Evolutionary conservation across 2,329 filamentous ascomycete species (phyloP).

Genomic region (Tolypocladium ovalisporum): DNA sequence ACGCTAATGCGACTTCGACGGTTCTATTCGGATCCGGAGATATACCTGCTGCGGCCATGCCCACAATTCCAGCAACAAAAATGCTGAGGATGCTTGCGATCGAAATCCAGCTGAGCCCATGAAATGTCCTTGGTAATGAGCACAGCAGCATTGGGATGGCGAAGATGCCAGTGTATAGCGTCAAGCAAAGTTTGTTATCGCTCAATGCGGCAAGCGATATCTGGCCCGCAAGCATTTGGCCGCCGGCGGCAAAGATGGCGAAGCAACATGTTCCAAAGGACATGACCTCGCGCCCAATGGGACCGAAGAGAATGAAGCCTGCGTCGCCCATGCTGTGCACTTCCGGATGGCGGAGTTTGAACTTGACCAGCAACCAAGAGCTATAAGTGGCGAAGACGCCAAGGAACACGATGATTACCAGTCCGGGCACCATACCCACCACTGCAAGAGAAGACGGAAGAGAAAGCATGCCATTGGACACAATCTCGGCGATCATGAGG

Average conservation of each 20-base stretch:
- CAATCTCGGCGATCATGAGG: conserved; percentile 46
- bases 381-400: conserved; percentile 41
- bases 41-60: conserved; percentile 36
- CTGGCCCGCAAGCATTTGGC: conserved; percentile 39
- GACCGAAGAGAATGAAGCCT: conserved; percentile 41
- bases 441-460: conserved; percentile 39
- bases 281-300: conserved; percentile 36
- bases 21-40: conserved; percentile 24
- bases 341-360: conserved; percentile 41
- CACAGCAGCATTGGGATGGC: conserved; percentile 32
- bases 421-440: conserved; percentile 39
- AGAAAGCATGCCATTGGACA: conserved; percentile 42
- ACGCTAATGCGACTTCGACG: conserved; percentile 24
- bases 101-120: conserved; percentile 35
- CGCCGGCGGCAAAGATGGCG: conserved; percentile 37
- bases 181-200: conserved; percentile 33
- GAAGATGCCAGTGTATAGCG: conserved; percentile 40
- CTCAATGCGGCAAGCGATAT: conserved; percentile 35
- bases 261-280: conserved; percentile 38
- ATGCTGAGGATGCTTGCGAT: conserved; percentile 34
- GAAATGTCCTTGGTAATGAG: conserved; percentile 37
- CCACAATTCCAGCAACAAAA: conserved; percentile 36
- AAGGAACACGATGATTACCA: conserved; percentile 39
- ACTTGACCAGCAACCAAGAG: conserved; percentile 35
- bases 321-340: conserved; percentile 49